Evolutionary conservation across 108 stramenopile genomes (phyloP), one percentile per base, ranked within the genome.

Genomic region (Nitzschia inconspicua): DNA sequence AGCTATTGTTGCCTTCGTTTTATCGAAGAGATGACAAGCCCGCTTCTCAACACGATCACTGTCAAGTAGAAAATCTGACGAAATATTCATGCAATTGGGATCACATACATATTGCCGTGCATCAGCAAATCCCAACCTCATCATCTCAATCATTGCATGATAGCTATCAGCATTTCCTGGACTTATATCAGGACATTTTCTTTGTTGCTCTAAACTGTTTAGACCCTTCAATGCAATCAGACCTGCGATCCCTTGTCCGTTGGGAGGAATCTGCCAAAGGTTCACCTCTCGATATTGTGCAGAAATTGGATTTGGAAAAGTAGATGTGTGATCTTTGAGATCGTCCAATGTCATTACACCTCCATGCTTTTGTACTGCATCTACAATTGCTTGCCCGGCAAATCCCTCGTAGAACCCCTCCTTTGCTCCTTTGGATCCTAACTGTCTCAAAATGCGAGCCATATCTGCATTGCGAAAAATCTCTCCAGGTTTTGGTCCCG

Each of bases 221-320:
- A 97, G 61, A 23, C 90, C 91, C 24, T 78, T 79, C 35, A 99
- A 75, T 6, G 96, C 97, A 63, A 98, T 83, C 29, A 98, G 70
- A 6, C 83, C 96, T 16, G 95, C 91, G 19, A 98, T 76, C 4
- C 98, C 98, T 65, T 97, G 95, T 22, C 95, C 92, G 57, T 89
- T 93, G 9, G 98, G 98, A 13, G 98, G 98, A 16, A 90, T 75
- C 62, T 99, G 91, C 81, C 88, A 93, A 8, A 98, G 56, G 13
- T 71, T 56, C 31, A 85, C 63, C 2, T 84, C 83, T 24, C 77
- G 70, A 66, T 95, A 97, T 27, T 68, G 47, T 3, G 84, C 86
- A 3, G 56, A 54, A 19, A 96, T 86, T 0, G 97, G 92, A 27
- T 91, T 68, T 13, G 85, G 83, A 55, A 87, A 93, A 19, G 79